These are phyloP conservation scores for Leptodermis oblonga DNA, from an alignment of 257 asterid genomes.

Conservation along the genomic window DNA sequence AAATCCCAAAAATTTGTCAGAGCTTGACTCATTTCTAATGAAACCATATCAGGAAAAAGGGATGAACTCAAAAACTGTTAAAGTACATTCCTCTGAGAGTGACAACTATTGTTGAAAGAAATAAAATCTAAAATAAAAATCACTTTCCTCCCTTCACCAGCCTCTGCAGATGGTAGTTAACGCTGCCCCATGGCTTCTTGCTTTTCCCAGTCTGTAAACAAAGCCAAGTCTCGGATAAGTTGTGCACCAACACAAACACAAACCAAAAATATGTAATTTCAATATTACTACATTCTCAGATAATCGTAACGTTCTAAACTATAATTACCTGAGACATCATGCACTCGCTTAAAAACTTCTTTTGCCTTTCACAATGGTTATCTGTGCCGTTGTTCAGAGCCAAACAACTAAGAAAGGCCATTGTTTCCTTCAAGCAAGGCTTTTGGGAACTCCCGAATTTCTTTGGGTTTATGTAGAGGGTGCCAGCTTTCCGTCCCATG, in stretches of 20 bases:
- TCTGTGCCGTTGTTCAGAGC: conserved; percentile 68
- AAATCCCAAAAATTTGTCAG: not conserved
- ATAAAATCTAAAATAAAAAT: not conserved
- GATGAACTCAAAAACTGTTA: not conserved
- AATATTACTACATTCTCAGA: no score
- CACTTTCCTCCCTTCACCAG: conserved; percentile 70
- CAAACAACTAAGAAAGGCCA: conserved; percentile 73
- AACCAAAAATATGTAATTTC: no score
- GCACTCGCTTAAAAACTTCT: conserved; percentile 62
- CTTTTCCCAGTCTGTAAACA: conserved; percentile 52
- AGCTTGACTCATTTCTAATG: not conserved
- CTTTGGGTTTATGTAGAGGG: conserved; percentile 66
- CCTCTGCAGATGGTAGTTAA: conserved; percentile 90
- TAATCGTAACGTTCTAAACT: not conserved
- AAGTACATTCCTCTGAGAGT: not conserved
- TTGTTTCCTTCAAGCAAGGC: conserved; percentile 86
- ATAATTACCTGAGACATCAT: conserved; percentile 80
- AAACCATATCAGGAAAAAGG: conserved; percentile 6
- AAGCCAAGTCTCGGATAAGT: conserved; percentile 10
- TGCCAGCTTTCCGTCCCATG: conserved; percentile 84
- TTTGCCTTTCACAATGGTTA: conserved; percentile 63
- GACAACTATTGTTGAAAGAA: not conserved
- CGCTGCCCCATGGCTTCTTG: conserved; percentile 74
- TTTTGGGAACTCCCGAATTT: conserved; percentile 72
- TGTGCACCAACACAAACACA: not conserved